A percentile compares a stretch with the other conserved stretches of the same genome.
These are phyloP conservation scores for Globisporangium paddicum DNA, from an alignment of 352 stramenopile genomes.

Conservation along the genomic window DNA sequence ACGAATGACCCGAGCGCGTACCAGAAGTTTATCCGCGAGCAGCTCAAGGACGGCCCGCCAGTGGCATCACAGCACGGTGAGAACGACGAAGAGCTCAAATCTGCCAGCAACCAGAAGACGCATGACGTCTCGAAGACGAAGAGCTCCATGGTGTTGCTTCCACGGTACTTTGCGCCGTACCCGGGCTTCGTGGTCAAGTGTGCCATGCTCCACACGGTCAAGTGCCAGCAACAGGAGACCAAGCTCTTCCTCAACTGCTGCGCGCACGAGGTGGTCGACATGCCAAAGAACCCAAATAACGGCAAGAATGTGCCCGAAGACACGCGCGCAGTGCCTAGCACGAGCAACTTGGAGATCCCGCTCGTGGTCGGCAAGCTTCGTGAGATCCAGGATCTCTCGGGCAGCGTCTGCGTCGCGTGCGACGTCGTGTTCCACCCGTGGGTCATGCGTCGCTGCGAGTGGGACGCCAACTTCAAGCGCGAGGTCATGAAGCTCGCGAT, in stretches of 20 bases:
- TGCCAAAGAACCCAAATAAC: conserved; percentile 74
- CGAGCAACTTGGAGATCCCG: conserved; percentile 74
- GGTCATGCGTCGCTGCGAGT: conserved; percentile 64
- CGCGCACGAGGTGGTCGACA: conserved; percentile 60
- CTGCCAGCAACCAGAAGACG: background rate
- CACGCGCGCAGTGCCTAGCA: conserved; percentile 54
- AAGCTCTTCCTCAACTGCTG: conserved; percentile 86
- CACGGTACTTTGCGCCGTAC: conserved; percentile 54
- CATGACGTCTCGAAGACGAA: background rate
- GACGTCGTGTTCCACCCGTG: conserved; percentile 82
- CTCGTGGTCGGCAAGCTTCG: conserved; percentile 59
- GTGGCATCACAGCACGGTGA: background rate
- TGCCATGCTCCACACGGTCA: conserved; percentile 39
- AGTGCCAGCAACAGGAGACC: conserved; percentile 51
- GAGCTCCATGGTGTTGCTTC: conserved; percentile 11
- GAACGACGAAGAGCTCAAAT: background rate
- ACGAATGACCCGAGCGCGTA: conserved; percentile 63
- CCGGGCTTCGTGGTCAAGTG: conserved; percentile 82
- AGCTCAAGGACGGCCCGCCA: conserved; percentile 64
- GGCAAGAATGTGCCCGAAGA: conserved; percentile 50
- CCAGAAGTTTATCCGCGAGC: conserved; percentile 77
- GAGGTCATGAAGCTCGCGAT: conserved; percentile 76
- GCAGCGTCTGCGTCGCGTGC: conserved; percentile 38
- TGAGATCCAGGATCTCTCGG: conserved; percentile 40
- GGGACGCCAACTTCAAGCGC: conserved; percentile 78